Percentiles rank a stretch among this genome's conserved stretches.
These are phyloP conservation scores for Antrodiella citrinella DNA, from an alignment of 768 basidiomycete genomes.

Conservation along the genomic window DNA sequence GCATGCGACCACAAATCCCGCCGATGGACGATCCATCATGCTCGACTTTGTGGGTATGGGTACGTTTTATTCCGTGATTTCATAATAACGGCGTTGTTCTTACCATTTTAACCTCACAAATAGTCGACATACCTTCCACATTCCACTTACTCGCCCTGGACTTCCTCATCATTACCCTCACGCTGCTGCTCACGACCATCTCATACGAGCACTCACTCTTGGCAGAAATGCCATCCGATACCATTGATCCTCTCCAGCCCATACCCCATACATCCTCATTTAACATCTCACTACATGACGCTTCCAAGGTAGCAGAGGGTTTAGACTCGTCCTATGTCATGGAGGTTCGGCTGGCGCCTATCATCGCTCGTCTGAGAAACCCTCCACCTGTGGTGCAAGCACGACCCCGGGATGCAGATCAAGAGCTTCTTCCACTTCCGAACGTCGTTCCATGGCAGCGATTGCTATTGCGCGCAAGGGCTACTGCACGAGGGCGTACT, in stretches of 20 bases:
- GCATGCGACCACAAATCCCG: slow-evolving; percentile 44
- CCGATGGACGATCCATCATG: slow-evolving; percentile 54
- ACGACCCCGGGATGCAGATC: neutral
- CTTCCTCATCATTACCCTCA: slow-evolving; percentile 57
- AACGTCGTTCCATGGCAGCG: slow-evolving; percentile 47
- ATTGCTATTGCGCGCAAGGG: slow-evolving; percentile 43
- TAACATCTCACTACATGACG: neutral
- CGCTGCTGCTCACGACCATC: slow-evolving; percentile 57
- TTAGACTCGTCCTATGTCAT: slow-evolving; percentile 41
- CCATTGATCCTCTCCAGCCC: slow-evolving; percentile 31
- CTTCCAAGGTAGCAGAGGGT: slow-evolving; percentile 8
- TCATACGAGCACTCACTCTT: slow-evolving; percentile 54
- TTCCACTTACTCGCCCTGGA: slow-evolving; percentile 61
- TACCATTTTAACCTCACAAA: neutral
- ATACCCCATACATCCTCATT: slow-evolving; percentile 15
- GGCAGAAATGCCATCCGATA: slow-evolving; percentile 32
- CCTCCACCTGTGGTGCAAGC: slow-evolving; percentile 31
- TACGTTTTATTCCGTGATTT: slow-evolving; percentile 27
- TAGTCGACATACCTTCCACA: slow-evolving; percentile 50
- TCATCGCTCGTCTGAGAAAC: slow-evolving; percentile 50
- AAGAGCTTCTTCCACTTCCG: slow-evolving; percentile 42
- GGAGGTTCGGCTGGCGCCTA: slow-evolving; percentile 48
- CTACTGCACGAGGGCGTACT: slow-evolving; percentile 30
- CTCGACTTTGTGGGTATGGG: slow-evolving; percentile 78
- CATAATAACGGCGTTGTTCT: neutral